A percentile compares a stretch with the other conserved stretches of the same genome.
Evolutionary conservation across 495 filamentous ascomycete species (phyloP).

Genomic region (Penicillium soppii): DNA sequence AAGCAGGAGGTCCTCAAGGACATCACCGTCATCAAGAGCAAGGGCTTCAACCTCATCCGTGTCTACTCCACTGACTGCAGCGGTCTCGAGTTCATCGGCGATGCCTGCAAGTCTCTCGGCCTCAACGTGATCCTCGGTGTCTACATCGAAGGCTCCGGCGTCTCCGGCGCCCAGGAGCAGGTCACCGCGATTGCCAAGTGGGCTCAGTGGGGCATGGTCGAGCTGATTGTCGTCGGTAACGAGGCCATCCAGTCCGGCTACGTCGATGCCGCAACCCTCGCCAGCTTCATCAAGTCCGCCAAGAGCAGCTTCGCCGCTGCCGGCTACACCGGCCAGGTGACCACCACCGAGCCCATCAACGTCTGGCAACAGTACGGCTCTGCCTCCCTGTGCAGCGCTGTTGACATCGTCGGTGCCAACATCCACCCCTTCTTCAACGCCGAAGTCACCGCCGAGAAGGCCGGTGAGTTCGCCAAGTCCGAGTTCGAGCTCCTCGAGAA

Average conservation of each 20-base stretch:
- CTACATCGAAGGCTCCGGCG: conserved; percentile 68
- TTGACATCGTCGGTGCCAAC: conserved; percentile 81
- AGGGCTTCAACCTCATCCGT: conserved; percentile 80
- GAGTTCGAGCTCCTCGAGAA: conserved; percentile 65
- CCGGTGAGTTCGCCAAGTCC: conserved; percentile 68
- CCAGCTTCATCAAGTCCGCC: conserved; percentile 60
- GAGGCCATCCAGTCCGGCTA: conserved; percentile 76
- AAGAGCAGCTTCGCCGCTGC: conserved; percentile 48
- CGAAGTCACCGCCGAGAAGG: conserved; percentile 54
- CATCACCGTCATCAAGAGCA: conserved; percentile 63
- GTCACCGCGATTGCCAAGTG: conserved; percentile 68
- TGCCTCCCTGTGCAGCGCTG: conserved; percentile 60
- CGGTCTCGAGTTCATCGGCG: conserved; percentile 71
- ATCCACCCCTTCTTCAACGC: conserved; percentile 94
- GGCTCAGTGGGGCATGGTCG: conserved; percentile 72
- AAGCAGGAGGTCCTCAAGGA: conserved; percentile 59
- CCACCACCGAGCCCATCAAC: conserved; percentile 83
- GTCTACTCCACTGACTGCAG: conserved; percentile 92
- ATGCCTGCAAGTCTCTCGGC: conserved; percentile 57
- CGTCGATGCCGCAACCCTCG: conserved; percentile 60
- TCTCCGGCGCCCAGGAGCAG: conserved; percentile 62
- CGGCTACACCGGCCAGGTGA: conserved; percentile 74
- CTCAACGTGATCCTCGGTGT: conserved; percentile 82
- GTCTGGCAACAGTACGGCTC: conserved; percentile 56
- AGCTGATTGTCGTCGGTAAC: conserved; percentile 84